These are phyloP conservation scores for Dentipellis fragilis DNA, from an alignment of 768 basidiomycete genomes.

Conservation along the genomic window DNA sequence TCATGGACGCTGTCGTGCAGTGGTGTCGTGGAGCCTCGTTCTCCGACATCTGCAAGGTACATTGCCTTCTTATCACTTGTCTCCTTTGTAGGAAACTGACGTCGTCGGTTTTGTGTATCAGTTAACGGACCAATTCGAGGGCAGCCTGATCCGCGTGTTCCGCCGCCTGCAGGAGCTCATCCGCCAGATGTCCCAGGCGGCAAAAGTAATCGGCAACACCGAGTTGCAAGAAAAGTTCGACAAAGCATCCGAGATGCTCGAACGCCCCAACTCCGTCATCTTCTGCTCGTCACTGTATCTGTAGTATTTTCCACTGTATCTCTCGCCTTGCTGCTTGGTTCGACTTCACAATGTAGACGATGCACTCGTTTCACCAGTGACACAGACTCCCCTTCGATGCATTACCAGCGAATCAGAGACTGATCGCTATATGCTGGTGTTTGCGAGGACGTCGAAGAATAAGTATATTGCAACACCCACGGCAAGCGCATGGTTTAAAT, in stretches of 20 bases:
- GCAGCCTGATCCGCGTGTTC: constrained; percentile 93
- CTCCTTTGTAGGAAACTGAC: not conserved
- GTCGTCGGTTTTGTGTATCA: constrained; percentile 20
- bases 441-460: no score
- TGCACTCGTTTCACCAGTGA: no score
- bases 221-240: constrained; percentile 93
- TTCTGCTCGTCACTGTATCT: constrained; percentile 84
- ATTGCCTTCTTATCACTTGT: constrained; percentile 11
- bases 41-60: constrained; percentile 89
- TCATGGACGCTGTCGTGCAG: constrained; percentile 95
- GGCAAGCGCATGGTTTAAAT: no score
- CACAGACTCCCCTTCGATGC: no score
- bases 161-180: constrained; percentile 88
- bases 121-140: constrained; percentile 96
- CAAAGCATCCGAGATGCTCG: constrained; percentile 85
- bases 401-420: no score
- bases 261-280: constrained; percentile 88
- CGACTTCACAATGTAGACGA: no score
- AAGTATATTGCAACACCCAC: no score
- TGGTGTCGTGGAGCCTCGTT: constrained; percentile 99
- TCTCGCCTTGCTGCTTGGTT: no score
- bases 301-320: constrained; percentile 19
- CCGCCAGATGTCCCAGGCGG: constrained; percentile 91
- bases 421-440: no score
- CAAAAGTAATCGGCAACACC: constrained; percentile 92